Evolutionary conservation across 2,329 filamentous ascomycete species (phyloP).

Genomic region (Chaetomiaceae sp.): DNA sequence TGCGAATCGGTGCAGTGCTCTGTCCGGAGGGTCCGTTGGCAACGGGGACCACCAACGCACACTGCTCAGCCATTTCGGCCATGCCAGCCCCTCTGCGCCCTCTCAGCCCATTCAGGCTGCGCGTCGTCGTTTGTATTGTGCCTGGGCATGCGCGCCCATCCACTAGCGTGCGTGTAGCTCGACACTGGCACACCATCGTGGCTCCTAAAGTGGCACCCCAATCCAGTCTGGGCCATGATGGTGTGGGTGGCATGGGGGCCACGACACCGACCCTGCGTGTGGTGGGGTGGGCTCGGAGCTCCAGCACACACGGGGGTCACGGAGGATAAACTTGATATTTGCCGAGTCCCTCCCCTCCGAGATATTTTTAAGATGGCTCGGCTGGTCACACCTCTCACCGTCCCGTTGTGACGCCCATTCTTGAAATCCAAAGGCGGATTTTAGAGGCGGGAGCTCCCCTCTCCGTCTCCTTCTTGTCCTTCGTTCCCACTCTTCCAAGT

Average conservation of each 20-base stretch:
- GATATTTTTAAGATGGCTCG: conserved; percentile 18
- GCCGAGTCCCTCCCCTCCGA: conserved; percentile 17
- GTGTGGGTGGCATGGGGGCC: not conserved
- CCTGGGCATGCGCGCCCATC: conserved; percentile 8
- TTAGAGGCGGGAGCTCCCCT: conserved; percentile 19
- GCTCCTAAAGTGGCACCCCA: not conserved
- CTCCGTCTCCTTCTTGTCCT: conserved; percentile 17
- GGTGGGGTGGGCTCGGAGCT: conserved; percentile 8
- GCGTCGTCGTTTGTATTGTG: conserved; percentile 4
- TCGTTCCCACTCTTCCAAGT: conserved; percentile 6
- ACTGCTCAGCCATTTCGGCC: not conserved
- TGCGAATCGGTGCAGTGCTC: not conserved
- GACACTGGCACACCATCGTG: conserved; percentile 8
- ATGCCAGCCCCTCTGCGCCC: not conserved
- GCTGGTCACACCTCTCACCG: conserved; percentile 14
- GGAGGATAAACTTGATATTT: conserved; percentile 13
- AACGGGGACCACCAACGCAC: conserved; percentile 4
- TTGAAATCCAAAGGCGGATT: not conserved
- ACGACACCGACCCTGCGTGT: not conserved
- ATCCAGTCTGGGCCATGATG: not conserved
- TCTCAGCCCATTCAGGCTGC: not conserved
- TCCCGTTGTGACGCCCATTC: conserved; percentile 20
- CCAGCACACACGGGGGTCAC: conserved; percentile 17
- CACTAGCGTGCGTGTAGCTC: conserved; percentile 11
- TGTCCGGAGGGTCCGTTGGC: not conserved